A percentile compares a stretch with the other conserved stretches of the same genome.
Evolutionary conservation across 768 basidiomycete species (phyloP).

Genomic region (Crassisporium funariophilum): DNA sequence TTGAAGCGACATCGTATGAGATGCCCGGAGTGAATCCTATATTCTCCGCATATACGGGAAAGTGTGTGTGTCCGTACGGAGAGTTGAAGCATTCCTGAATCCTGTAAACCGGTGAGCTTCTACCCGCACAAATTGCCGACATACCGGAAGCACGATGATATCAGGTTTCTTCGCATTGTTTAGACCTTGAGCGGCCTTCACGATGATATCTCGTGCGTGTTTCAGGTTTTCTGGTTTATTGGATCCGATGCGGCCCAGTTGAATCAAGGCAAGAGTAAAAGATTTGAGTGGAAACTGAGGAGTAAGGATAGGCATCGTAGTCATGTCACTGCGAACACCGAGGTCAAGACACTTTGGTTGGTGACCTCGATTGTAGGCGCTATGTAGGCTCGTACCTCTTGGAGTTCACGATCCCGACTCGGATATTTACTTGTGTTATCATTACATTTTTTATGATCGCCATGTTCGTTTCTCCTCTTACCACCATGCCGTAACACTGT

Average conservation of each 20-base stretch:
- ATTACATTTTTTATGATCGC: too few species aligned
- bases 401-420: too few species aligned
- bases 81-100: slow-evolving; percentile 86
- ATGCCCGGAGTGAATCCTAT: slow-evolving; percentile 65
- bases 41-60: slow-evolving; percentile 81
- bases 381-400: too few species aligned
- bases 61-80: slow-evolving; percentile 78
- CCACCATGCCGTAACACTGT: too few species aligned
- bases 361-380: too few species aligned
- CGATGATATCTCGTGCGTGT: slow-evolving; percentile 80
- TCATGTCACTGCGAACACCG: too few species aligned
- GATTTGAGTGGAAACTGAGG: too few species aligned
- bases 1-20: slow-evolving; percentile 55
- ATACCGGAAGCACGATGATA: slow-evolving; percentile 82
- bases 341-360: too few species aligned
- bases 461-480: too few species aligned
- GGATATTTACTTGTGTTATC: too few species aligned
- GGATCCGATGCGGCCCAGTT: slow-evolving; percentile 74
- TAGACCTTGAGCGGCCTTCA: slow-evolving; percentile 57
- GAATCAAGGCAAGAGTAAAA: slow-evolving; percentile 88
- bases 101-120: slow-evolving; percentile 1
- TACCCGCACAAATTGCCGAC: slow-evolving; percentile 19
- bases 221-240: slow-evolving; percentile 79
- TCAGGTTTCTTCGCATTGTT: slow-evolving; percentile 65
- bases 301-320: too few species aligned